A percentile compares a stretch with the other conserved stretches of the same genome.
These are phyloP conservation scores for Boletus subluridellus DNA, from an alignment of 1,284 basidiomycete genomes.

Conservation along the genomic window DNA sequence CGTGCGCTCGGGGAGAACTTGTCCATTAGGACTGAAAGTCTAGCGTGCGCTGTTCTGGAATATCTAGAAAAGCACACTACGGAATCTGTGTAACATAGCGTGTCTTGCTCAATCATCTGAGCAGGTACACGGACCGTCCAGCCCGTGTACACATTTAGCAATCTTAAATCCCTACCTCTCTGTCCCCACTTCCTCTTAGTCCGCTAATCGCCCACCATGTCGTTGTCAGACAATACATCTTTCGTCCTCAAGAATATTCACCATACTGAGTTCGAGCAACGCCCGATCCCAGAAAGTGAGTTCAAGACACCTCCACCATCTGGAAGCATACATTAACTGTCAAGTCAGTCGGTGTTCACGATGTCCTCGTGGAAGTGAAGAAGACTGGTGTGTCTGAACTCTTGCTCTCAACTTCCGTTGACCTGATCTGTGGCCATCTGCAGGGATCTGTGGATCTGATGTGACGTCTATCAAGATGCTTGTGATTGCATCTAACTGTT, in stretches of 20 bases:
- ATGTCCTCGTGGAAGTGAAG: constrained; percentile 88
- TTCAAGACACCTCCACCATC: constrained; percentile 4
- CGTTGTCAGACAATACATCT: constrained; percentile 60
- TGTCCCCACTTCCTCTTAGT: neutral
- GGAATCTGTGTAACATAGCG: neutral
- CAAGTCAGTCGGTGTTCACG: constrained; percentile 59
- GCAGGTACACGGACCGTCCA: constrained; percentile 7
- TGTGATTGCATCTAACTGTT: constrained; percentile 7
- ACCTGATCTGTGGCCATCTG: constrained; percentile 12
- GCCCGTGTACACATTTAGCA: neutral
- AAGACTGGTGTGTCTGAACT: constrained; percentile 67
- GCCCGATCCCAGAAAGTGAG: constrained; percentile 74
- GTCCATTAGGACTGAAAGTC: neutral
- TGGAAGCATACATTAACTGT: constrained; percentile 3
- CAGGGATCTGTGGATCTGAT: constrained; percentile 89
- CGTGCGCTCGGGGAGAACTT: neutral
- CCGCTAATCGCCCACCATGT: constrained; percentile 40
- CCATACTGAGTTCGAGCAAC: constrained; percentile 71
- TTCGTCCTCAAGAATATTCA: constrained; percentile 76
- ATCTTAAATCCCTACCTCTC: neutral
- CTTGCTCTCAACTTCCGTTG: neutral
- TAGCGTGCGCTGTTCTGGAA: neutral
- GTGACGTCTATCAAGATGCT: constrained; percentile 38
- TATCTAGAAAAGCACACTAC: neutral
- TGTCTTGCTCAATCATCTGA: constrained; percentile 1